Evolutionary conservation across 2,329 filamentous ascomycete species (phyloP), one percentile per base, ranked within the genome.

Genomic region (Colletotrichum sp.): DNA sequence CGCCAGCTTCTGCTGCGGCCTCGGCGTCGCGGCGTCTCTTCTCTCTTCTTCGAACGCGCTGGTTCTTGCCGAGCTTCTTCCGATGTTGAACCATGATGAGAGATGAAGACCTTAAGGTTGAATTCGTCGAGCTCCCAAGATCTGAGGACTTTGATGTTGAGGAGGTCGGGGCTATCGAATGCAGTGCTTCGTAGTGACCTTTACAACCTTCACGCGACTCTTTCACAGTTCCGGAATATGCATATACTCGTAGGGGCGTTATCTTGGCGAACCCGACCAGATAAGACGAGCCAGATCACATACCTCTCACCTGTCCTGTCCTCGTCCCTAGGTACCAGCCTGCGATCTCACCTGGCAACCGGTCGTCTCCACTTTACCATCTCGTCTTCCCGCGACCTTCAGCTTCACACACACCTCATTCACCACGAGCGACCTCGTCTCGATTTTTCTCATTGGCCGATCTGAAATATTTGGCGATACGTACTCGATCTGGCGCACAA

Each of bases 41-140:
- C 2, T n/a, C 52, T 3, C 2, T 58, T 25, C 13, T 25, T 1
- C 15, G 0, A 4, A 58, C 0, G 0, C 55, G 55, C 13, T 58
- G 55, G 0, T 58, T 28, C 55, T 58, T 58, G 0, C 55, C 55
- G 0, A 0, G 4, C 25, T 58, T 58, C 22, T 27, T 58, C 15
- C 25, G n/a, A 9, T 58, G 36, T 8, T 39, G 36, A 39, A 18
- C 36, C 36, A 43, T 43, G 36, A 8, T 9, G 0, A 2, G 5
- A 18, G 2, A 18, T 3, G 36, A 39, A 39, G 36, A 18, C 15
- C 36, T 18, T 8, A 1, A 8, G 36, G 7, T 39, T 39, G 36
- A 39, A 18, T 1, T 5, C 18, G 4, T 39, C 36, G 36, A 18
- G 36, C 36, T 5, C 15, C 8, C 0, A 15, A 39, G 0, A 39